Percentiles rank a stretch among this genome's conserved stretches.
phyloP scores from a whole-genome alignment of 2,329 filamentous ascomycete genomes.

The Neopestalotiopsis rosae region DNA sequence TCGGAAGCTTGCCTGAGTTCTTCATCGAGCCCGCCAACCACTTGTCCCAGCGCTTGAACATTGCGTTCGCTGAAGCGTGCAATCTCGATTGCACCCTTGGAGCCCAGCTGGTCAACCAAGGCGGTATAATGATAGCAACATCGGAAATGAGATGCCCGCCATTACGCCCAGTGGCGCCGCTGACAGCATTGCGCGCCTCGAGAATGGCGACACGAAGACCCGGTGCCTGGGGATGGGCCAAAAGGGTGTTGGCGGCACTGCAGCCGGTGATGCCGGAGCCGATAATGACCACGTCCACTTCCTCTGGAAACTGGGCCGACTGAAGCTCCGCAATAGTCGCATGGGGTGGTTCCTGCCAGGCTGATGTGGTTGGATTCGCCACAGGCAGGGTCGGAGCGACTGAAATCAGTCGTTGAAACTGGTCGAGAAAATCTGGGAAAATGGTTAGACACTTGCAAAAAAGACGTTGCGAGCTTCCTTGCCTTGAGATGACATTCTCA shows the following conservation, averaged over 20 bases:
- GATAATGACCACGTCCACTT: not conserved
- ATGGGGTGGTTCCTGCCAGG: not conserved
- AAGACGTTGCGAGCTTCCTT: no score
- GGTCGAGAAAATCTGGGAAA: no score
- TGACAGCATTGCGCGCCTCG: constrained; percentile 7
- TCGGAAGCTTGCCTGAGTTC: no score
- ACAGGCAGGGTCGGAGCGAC: no score
- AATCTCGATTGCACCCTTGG: no score
- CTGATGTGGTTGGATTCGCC: not conserved
- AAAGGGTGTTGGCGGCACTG: not conserved
- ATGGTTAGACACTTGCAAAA: no score
- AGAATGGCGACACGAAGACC: not conserved
- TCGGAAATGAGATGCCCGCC: constrained; percentile 2
- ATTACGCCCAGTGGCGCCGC: constrained; percentile 11
- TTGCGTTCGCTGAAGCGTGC: no score
- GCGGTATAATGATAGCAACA: not conserved
- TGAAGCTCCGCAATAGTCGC: not conserved
- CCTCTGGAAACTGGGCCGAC: not conserved
- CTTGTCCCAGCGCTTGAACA: no score
- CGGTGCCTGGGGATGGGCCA: not conserved
- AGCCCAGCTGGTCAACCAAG: no score
- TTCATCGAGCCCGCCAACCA: no score
- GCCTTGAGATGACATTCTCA: no score
- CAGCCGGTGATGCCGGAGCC: not conserved
- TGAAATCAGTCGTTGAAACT: no score